Conservation (phyloP, 2,329 filamentous ascomycete genomes). For the Hypoxylon sp. region DNA sequence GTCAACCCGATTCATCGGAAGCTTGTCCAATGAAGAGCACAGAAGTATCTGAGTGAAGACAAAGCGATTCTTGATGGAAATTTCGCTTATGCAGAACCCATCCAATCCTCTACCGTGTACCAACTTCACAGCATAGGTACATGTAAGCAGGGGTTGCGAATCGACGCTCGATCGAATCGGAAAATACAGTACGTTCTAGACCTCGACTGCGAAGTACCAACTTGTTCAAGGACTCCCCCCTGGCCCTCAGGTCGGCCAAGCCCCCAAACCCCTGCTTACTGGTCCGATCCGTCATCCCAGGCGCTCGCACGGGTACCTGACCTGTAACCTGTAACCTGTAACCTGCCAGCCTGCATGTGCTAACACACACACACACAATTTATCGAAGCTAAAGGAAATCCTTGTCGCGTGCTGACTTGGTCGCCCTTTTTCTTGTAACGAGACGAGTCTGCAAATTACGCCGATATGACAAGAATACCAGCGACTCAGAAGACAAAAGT, state of each 20-base stretch:
- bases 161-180: conserved; percentile 26
- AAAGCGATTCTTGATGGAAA: conserved; percentile 4
- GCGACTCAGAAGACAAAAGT: conserved; percentile 10
- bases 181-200: conserved; percentile 15
- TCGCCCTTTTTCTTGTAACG: neutral
- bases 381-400: conserved; percentile 5
- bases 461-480: conserved; percentile 11
- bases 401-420: conserved; percentile 13
- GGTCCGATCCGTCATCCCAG: neutral
- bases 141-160: neutral
- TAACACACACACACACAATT: neutral
- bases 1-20: too few species aligned
- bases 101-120: conserved; percentile 1
- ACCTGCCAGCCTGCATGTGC: neutral
- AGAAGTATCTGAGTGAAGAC: too few species aligned
- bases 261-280: neutral
- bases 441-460: conserved; percentile 8
- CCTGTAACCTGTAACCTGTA: too few species aligned
- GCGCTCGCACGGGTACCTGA: neutral
- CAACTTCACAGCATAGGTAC: neutral
- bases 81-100: conserved; percentile 30
- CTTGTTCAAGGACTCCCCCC: neutral
- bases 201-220: neutral
- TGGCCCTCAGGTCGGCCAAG: neutral
- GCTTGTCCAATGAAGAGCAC: conserved; percentile 11